phyloP scores from a whole-genome alignment of 176 grass and related monocot species.

The Triticum urartu region DNA sequence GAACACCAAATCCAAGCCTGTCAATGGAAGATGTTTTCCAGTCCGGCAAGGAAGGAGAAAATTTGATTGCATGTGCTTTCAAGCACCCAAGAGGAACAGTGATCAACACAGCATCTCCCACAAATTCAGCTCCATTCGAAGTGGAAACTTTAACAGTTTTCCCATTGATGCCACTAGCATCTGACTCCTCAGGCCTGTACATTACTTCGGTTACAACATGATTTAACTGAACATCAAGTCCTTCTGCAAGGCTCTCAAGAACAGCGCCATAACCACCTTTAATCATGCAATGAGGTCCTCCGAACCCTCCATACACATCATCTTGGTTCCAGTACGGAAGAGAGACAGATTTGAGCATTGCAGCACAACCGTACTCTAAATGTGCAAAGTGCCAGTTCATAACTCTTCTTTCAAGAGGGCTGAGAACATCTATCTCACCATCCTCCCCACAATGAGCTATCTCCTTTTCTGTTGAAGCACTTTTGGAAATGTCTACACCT shows the following conservation, averaged over 20 bases:
- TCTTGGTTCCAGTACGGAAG: conserved; percentile 99
- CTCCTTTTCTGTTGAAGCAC: conserved; percentile 45
- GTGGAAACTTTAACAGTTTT: conserved; percentile 75
- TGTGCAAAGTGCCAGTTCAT: conserved; percentile 99
- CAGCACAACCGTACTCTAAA: conserved; percentile 97
- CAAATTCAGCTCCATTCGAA: conserved; percentile 72
- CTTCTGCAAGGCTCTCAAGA: conserved; percentile 70
- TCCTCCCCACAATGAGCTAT: conserved; percentile 31
- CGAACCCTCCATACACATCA: conserved; percentile 96
- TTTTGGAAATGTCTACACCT: conserved; percentile 32
- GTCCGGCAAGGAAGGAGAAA: conserved; percentile 84
- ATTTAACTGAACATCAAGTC: conserved; percentile 84
- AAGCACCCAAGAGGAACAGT: conserved; percentile 97
- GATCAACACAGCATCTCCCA: conserved; percentile 84
- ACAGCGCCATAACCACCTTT: conserved; percentile 92
- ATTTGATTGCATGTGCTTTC: conserved; percentile 83
- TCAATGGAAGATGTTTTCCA: conserved; percentile 89
- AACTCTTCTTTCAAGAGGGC: conserved; percentile 84
- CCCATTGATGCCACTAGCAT: conserved; percentile 16
- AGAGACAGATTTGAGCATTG: conserved; percentile 88
- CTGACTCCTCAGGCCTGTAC: conserved; percentile 45
- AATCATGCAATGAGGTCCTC: conserved; percentile 98
- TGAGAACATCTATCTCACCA: conserved; percentile 59
- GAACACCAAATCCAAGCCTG: conserved; percentile 86
- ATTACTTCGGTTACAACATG: conserved; percentile 72